Percentiles rank a stretch among this genome's conserved stretches.
phyloP scores from a whole-genome alignment of 805 yeast genomes.

The Candida manassasensis region DNA sequence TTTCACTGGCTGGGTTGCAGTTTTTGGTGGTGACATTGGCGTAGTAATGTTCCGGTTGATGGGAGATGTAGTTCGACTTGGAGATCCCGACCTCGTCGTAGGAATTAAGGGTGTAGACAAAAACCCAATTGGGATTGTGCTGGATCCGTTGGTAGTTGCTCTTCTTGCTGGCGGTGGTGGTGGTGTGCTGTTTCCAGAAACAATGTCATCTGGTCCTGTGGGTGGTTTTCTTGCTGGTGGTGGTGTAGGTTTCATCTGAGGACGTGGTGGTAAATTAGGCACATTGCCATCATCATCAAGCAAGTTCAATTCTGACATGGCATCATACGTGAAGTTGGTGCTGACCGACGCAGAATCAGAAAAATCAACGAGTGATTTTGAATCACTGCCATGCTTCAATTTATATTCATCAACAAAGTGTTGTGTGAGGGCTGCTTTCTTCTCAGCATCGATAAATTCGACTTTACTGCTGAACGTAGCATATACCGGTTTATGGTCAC shows the following conservation, averaged over 20 bases:
- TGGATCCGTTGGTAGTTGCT: conserved; percentile 4
- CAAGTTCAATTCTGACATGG: conserved; percentile 34
- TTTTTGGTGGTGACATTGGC: conserved; percentile 14
- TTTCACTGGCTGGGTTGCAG: conserved; percentile 18
- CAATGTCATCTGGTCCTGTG: conserved; percentile 11
- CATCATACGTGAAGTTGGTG: conserved; percentile 20
- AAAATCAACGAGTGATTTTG: conserved; percentile 7
- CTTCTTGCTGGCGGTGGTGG: conserved; percentile 8
- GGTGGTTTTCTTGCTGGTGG: conserved; percentile 16
- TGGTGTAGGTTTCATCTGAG: conserved; percentile 17
- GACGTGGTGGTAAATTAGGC: conserved; percentile 17
- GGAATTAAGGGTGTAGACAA: conserved; percentile 37
- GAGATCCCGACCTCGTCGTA: conserved; percentile 26
- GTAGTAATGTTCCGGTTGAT: conserved; percentile 10
- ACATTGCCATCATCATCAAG: conserved; percentile 22
- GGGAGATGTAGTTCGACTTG: conserved; percentile 11
- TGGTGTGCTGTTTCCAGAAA: background rate
- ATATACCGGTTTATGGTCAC: conserved; percentile 93
- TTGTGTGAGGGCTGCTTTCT: conserved; percentile 24
- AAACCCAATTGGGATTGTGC: conserved; percentile 26
- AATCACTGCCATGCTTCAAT: conserved; percentile 20
- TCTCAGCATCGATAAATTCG: conserved; percentile 52
- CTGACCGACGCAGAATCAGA: conserved; percentile 4
- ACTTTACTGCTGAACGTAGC: conserved; percentile 69
- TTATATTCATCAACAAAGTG: conserved; percentile 27